Conservation (phyloP, 352 stramenopile genomes). For the Aphanomyces astaci region DNA sequence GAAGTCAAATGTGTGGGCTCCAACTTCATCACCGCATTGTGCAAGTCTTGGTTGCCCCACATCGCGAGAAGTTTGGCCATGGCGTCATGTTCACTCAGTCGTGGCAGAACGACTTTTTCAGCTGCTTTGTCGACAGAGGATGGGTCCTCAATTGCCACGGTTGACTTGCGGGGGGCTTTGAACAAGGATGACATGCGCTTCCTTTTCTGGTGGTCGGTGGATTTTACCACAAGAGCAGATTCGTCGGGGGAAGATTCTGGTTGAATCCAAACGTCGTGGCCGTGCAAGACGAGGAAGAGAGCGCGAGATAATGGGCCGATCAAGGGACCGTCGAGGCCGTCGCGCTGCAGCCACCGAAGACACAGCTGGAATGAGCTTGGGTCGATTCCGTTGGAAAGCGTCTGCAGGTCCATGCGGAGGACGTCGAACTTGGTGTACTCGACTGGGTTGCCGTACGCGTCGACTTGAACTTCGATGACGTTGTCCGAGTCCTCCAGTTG, state of each 20-base stretch:
- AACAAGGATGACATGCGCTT: background rate
- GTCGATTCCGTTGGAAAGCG: slow-evolving; percentile 40
- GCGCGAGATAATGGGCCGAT: slow-evolving; percentile 42
- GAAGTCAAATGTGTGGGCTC: background rate
- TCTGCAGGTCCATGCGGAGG: slow-evolving; percentile 45
- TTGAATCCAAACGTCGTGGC: slow-evolving; percentile 44
- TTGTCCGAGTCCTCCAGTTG: slow-evolving; percentile 55
- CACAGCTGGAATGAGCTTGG: slow-evolving; percentile 29
- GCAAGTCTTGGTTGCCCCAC: slow-evolving; percentile 5
- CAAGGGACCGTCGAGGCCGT: slow-evolving; percentile 24
- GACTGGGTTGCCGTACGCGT: slow-evolving; percentile 48
- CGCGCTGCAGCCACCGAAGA: slow-evolving; percentile 31
- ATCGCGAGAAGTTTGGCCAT: slow-evolving; percentile 2
- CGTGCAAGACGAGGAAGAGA: slow-evolving; percentile 54
- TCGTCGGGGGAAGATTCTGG: slow-evolving; percentile 28
- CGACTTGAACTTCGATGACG: slow-evolving; percentile 49
- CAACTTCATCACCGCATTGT: background rate
- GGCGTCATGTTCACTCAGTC: background rate
- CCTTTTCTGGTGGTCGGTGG: background rate
- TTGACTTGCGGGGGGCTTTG: background rate
- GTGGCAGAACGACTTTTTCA: background rate
- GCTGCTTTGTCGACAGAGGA: background rate
- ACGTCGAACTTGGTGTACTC: slow-evolving; percentile 43
- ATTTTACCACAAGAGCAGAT: slow-evolving; percentile 18
- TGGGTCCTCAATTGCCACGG: background rate